phyloP scores from a whole-genome alignment of 305 asterid genomes.

The Solanum hybrid region DNA sequence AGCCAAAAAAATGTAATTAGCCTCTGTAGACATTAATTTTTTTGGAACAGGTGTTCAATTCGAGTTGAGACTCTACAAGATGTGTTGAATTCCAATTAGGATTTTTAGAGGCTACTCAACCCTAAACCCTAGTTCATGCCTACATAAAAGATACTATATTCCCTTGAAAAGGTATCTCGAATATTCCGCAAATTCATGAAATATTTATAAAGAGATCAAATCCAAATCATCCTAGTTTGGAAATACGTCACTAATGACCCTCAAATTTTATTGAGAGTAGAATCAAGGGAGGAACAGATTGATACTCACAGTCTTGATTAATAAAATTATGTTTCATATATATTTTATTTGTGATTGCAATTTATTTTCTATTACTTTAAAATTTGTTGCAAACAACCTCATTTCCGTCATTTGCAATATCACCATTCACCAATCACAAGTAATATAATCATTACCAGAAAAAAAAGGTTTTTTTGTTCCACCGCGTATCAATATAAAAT shows the following conservation, averaged over 20 bases:
- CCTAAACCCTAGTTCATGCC: fast-evolving
- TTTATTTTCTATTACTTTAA: background rate
- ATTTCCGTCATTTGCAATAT: background rate
- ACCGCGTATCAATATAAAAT: background rate
- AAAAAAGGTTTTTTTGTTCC: background rate
- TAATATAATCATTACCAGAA: background rate
- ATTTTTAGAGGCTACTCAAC: no score
- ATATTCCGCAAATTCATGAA: no score
- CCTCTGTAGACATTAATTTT: background rate
- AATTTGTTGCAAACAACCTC: background rate
- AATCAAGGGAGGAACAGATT: background rate
- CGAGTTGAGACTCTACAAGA: background rate
- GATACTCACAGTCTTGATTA: no score
- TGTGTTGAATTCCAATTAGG: background rate
- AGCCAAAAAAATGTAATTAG: background rate
- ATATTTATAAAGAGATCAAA: background rate
- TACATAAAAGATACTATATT: no score
- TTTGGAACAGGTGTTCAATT: no score
- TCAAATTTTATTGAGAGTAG: background rate
- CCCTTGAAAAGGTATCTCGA: background rate
- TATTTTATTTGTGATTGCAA: no score
- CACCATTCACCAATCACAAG: background rate
- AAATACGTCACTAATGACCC: background rate
- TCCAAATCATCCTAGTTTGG: no score
- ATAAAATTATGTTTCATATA: no score